Percentiles rank a stretch among this genome's conserved stretches.
These are phyloP conservation scores for Paulownia fortunei DNA, from an alignment of 257 asterid genomes.

Conservation along the genomic window DNA sequence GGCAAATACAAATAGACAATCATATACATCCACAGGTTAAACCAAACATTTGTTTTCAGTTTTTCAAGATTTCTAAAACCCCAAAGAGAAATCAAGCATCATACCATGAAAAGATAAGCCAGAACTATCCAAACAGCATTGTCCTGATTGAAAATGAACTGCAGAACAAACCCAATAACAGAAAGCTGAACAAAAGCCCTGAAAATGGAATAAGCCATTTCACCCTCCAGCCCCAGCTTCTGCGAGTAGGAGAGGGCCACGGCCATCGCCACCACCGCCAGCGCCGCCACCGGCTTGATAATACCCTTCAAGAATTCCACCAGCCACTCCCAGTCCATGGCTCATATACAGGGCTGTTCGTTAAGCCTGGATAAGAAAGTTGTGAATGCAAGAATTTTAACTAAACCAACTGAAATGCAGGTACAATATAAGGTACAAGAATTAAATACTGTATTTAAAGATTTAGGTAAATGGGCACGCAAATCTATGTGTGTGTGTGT, in stretches of 20 bases:
- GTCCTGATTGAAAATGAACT: constrained; percentile 72
- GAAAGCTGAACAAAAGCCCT: constrained; percentile 87
- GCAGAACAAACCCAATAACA: constrained; percentile 81
- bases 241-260: constrained; percentile 63
- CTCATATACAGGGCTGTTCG: no score
- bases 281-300: constrained; percentile 84
- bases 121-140: constrained; percentile 65
- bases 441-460: no score
- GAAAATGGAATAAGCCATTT: constrained; percentile 74
- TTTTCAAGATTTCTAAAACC: background rate
- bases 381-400: no score
- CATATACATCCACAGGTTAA: no score
- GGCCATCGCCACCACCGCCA: constrained; percentile 79
- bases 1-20: no score
- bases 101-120: constrained; percentile 94
- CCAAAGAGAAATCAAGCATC: no score
- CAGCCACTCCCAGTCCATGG: constrained; percentile 71
- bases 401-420: background rate
- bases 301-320: constrained; percentile 71
- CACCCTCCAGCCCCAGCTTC: constrained; percentile 70
- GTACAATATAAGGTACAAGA: background rate
- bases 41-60: background rate
- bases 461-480: background rate
- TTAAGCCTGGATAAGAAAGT: no score
- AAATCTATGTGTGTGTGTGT: background rate